A percentile compares a stretch with the other conserved stretches of the same genome.
Conservation (phyloP, 495 filamentous ascomycete genomes). For the Xylaria longipes region DNA sequence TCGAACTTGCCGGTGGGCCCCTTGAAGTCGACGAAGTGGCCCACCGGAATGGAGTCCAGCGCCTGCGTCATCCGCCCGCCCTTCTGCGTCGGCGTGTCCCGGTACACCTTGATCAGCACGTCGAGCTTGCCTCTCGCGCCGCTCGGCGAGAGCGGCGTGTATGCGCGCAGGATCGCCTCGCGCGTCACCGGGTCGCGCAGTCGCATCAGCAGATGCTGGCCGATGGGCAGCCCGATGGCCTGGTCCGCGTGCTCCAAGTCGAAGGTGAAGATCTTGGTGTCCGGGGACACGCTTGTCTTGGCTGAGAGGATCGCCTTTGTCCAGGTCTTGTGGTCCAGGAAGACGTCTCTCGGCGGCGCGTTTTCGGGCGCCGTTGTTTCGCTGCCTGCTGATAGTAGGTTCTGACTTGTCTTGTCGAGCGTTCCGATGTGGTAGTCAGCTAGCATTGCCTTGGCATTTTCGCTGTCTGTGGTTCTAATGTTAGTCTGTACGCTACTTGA, state of each 20-base stretch:
- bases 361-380: slow-evolving; percentile 26
- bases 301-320: slow-evolving; percentile 67
- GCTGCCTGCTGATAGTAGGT: slow-evolving; percentile 49
- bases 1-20: slow-evolving; percentile 89
- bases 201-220: slow-evolving; percentile 90
- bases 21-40: slow-evolving; percentile 81
- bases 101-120: slow-evolving; percentile 88
- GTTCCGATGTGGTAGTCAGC: slow-evolving; percentile 84
- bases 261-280: slow-evolving; percentile 86
- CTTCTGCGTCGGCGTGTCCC: slow-evolving; percentile 58
- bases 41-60: slow-evolving; percentile 73
- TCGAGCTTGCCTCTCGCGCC: slow-evolving; percentile 67
- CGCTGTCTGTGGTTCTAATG: slow-evolving; percentile 65
- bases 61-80: slow-evolving; percentile 89
- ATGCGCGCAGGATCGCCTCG: slow-evolving; percentile 81
- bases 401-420: slow-evolving; percentile 64
- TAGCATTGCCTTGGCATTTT: slow-evolving; percentile 95
- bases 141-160: slow-evolving; percentile 82
- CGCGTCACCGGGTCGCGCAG: slow-evolving; percentile 71
- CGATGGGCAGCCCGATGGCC: slow-evolving; percentile 78
- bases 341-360: slow-evolving; percentile 57
- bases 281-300: slow-evolving; percentile 74
- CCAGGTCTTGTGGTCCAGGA: slow-evolving; percentile 78
- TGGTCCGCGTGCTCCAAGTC: slow-evolving; percentile 75
- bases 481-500: neutral